These are phyloP conservation scores for Onygenales sp. DNA, from an alignment of 2,329 filamentous ascomycete species.

Conservation along the genomic window DNA sequence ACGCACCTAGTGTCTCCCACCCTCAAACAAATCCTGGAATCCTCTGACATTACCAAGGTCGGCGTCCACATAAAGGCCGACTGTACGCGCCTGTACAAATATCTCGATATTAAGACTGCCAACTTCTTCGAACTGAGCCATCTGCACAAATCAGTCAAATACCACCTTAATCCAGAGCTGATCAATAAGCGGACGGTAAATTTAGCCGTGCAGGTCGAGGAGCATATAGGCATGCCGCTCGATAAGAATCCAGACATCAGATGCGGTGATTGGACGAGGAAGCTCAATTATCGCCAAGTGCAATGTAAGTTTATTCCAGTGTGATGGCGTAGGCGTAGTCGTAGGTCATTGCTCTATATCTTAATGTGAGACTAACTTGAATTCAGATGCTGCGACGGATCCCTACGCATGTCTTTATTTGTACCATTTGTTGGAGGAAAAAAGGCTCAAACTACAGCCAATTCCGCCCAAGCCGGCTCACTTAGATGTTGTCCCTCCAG, in stretches of 20 bases:
- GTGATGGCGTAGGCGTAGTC: not conserved
- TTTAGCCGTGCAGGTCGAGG: conserved; percentile 59
- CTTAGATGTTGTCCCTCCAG: not conserved
- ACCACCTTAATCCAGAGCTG: conserved; percentile 41
- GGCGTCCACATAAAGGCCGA: conserved; percentile 70
- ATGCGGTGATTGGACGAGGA: conserved; percentile 62
- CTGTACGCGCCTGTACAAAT: conserved; percentile 57
- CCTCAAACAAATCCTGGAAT: conserved; percentile 63
- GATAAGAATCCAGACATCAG: conserved; percentile 64
- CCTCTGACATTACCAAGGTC: conserved; percentile 58
- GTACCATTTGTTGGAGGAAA: conserved; percentile 60
- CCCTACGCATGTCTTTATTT: conserved; percentile 71
- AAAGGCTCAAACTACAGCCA: conserved; percentile 19
- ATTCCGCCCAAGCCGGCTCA: not conserved
- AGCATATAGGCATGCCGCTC: conserved; percentile 63
- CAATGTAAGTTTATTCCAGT: conserved; percentile 47
- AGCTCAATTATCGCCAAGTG: conserved; percentile 56
- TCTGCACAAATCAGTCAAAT: conserved; percentile 67
- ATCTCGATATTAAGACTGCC: conserved; percentile 52
- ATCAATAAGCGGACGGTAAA: conserved; percentile 60
- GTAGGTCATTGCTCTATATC: too few species aligned
- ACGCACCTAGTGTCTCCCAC: conserved; percentile 58
- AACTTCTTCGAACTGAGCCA: conserved; percentile 76
- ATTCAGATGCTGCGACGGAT: conserved; percentile 67
- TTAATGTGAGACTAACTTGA: not conserved